Base-by-base conservation (phyloP, 345 rosid species). In the Jatropha curcas region DNA sequence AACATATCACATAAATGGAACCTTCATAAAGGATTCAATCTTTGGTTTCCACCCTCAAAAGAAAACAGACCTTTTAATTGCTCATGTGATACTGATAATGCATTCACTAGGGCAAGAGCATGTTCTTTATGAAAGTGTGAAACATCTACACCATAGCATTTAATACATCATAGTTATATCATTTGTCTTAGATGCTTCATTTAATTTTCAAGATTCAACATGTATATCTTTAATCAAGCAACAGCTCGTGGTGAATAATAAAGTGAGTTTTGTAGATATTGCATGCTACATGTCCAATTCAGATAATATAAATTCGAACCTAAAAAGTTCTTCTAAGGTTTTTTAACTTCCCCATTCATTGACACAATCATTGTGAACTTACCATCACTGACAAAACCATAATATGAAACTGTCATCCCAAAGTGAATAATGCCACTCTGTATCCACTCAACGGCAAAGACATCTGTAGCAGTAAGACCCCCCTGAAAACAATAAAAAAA, bases 331-430 rank as follows among this genome's bases (percentile, higher is more conserved):
- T 64, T 43, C 1, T 14, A 41, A 43, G 46, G 46, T 61, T 17
- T 61, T 61, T 37, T 0, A 55, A 43, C 20, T 30, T 28, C 31
- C 74, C 45, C 10, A 74, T 25, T 56, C 2, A 37, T 33, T 41
- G 34, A 48, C 28, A 24, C 56, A 33, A 76, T 43, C 24, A 63
- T 19, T 17, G 12, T 41, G 71, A 64, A 79, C 92, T 84, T 85
- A 95, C 99, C 99, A 76, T 95, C 98, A 60, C 99, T 88, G 65
- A 95, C 98, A 86, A 92, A 95, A 78, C 98, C 99, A 85, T 87
- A 95, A 79, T 95, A 95, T 33, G 97, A 91, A 66, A 88, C 96
- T 7, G 98, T 95, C 98, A 91, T 82, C 74, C 99, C 99, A 74
- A 85, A 92, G 85, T 92, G 99, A 72, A 89, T 77, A 68, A 76